Evolutionary conservation across 345 rosid species (phyloP).

Genomic region (Linum lewisii): DNA sequence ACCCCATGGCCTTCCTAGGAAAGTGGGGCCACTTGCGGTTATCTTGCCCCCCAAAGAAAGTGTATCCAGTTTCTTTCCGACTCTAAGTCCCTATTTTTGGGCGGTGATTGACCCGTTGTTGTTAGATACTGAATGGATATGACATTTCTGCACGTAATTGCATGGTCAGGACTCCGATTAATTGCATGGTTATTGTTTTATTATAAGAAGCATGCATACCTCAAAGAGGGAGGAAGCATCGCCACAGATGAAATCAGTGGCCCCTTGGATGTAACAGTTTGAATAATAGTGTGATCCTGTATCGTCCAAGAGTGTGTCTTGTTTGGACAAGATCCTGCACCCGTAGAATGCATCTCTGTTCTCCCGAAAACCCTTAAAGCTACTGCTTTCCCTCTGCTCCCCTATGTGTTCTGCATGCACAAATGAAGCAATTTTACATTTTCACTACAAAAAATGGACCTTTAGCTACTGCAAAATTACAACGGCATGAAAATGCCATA

Average conservation of each 20-base stretch:
- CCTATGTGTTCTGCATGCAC: neutral
- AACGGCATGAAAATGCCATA: too few relatives aligned
- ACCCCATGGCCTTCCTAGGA: conserved; percentile 80
- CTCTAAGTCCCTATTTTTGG: conserved; percentile 34
- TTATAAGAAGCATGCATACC: too few relatives aligned
- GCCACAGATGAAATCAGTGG: conserved; percentile 14
- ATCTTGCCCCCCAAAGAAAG: conserved; percentile 60
- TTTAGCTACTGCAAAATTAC: too few relatives aligned
- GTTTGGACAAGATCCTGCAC: conserved; percentile 1
- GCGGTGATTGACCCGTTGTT: conserved; percentile 57
- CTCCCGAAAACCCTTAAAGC: conserved; percentile 9
- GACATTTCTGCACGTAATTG: too few relatives aligned
- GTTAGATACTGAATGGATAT: conserved; percentile 42
- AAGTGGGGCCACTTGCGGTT: conserved; percentile 38
- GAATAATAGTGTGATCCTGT: conserved; percentile 6
- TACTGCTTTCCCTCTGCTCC: conserved; percentile 4
- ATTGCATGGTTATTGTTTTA: too few relatives aligned
- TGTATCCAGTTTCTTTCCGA: conserved; percentile 52
- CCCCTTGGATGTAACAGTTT: conserved; percentile 12
- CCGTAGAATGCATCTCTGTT: conserved; percentile 5
- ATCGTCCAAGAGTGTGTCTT: conserved; percentile 9
- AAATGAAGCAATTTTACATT: too few relatives aligned
- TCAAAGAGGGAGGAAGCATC: conserved; percentile 5
- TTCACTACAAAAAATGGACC: too few relatives aligned
- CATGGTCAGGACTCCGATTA: too few relatives aligned